Conservation (phyloP, 805 yeast species). For the Metschnikowia lachancei region DNA sequence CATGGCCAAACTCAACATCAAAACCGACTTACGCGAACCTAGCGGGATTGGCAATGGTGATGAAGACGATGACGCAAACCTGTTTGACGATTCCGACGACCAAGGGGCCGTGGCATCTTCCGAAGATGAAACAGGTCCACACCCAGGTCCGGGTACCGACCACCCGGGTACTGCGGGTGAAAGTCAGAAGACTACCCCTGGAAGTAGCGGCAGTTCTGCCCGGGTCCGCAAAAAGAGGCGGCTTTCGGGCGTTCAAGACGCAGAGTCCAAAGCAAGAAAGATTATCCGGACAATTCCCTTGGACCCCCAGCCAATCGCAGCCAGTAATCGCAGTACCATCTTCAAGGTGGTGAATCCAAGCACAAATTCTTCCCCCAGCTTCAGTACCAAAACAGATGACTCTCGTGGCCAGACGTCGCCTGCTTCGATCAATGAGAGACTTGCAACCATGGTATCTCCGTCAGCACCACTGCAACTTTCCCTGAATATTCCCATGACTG, state of each 20-base stretch:
- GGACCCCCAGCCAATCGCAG: conserved; percentile 75
- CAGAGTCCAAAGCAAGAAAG: conserved; percentile 69
- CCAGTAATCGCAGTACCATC: conserved; percentile 34
- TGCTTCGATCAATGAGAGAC: neutral
- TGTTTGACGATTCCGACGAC: conserved; percentile 24
- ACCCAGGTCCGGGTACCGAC: conserved; percentile 12
- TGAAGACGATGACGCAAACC: conserved; percentile 21
- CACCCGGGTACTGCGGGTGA: neutral
- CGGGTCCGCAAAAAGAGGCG: conserved; percentile 43
- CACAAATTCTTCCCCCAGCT: conserved; percentile 31
- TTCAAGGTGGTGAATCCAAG: conserved; percentile 39
- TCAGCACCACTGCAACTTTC: neutral
- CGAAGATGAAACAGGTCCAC: conserved; percentile 25
- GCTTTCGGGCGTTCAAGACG: conserved; percentile 54
- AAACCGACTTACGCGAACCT: conserved; percentile 26
- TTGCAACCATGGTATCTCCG: neutral
- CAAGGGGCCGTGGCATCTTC: conserved; percentile 6
- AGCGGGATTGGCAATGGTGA: conserved; percentile 27
- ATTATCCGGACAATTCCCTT: conserved; percentile 76
- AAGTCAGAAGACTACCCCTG: conserved; percentile 38
- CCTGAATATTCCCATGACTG: neutral
- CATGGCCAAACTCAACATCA: conserved; percentile 59
- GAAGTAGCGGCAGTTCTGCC: conserved; percentile 35
- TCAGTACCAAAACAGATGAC: conserved; percentile 13
- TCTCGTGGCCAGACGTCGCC: conserved; percentile 5